Base-by-base conservation (phyloP, 805 yeast species). In the Barnettozyma californica region DNA sequence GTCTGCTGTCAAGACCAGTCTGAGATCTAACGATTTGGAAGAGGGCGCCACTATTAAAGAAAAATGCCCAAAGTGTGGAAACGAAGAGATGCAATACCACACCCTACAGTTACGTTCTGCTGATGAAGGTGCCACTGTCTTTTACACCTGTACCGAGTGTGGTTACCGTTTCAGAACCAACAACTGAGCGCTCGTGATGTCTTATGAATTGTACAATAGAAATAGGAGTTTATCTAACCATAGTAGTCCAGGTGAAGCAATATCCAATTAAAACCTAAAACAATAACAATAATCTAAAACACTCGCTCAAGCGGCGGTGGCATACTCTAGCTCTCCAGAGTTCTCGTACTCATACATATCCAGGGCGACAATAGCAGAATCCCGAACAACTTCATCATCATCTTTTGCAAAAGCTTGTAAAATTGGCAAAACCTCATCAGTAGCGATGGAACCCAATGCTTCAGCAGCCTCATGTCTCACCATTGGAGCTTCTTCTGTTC, bases 401-500 rank as follows among this genome's bases (percentile, higher is more conserved):
- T 94, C 99, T 56, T 79, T 73, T 60, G 91, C 76, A 66, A 87
- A 87, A 41, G 81, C 72, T 65, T 86, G 78, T 62, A 95, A 78
- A 33, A 94, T 84, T 14, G 97, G 97, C 55, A 92, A 75, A 35
- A 92, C 96, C 50, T 92, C 97, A 61, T 88, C 96, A 9, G 97
- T 88, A 25, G 97, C 98, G 65, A 94, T 94, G 26, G 96, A 80
- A 25, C 99, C 99, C 60, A 95, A 76, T 23, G 99, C 99, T 71
- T 94, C 99, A 23, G 98, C 99, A 50, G 98, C 99, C 72, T 94
- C 99, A 66, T 94, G 99, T 71, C 99, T 85, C 31, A 95, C 99
- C 99, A 94, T 94, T 54, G 95, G 96, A 46, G 95, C 98, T 72
- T 94, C 97, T 14, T 69, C 63, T 51, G 75, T 78, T 66, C 87